Evolutionary conservation across 2,329 filamentous ascomycete genomes (phyloP).

Genomic region (Fusarium burgessii): DNA sequence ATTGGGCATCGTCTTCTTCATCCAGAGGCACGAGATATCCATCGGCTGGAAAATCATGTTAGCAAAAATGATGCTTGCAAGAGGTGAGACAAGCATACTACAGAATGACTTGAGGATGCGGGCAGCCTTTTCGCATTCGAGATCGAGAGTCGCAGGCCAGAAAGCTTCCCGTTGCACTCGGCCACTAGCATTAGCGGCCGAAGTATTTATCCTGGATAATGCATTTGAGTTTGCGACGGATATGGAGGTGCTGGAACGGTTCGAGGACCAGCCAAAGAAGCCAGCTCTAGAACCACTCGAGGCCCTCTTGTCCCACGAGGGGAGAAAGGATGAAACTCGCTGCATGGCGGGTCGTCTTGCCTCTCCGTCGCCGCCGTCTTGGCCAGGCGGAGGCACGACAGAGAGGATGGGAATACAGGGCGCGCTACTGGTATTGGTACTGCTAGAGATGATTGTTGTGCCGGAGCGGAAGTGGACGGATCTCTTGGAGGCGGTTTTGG

Average conservation of each 20-base stretch:
- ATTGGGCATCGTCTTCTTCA: slow-evolving; percentile 51
- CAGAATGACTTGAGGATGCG: slow-evolving; percentile 92
- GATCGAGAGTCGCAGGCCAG: slow-evolving; percentile 87
- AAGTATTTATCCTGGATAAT: slow-evolving; percentile 52
- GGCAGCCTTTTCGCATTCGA: slow-evolving; percentile 91
- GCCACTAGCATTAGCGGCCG: slow-evolving; percentile 49
- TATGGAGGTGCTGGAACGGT: slow-evolving; percentile 59
- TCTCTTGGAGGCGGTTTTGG: slow-evolving; percentile 26
- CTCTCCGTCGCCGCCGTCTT: slow-evolving; percentile 52
- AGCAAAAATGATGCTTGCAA: slow-evolving; percentile 31
- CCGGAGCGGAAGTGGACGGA: slow-evolving; percentile 33
- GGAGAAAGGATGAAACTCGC: slow-evolving; percentile 58
- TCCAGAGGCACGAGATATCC: slow-evolving; percentile 65
- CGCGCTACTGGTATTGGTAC: slow-evolving; percentile 50
- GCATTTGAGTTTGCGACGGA: slow-evolving; percentile 37
- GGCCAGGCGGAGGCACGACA: slow-evolving; percentile 50
- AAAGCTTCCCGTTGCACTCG: slow-evolving; percentile 72
- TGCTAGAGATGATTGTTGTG: slow-evolving; percentile 27
- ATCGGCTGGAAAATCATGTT: slow-evolving; percentile 57
- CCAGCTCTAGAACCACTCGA: slow-evolving; percentile 47
- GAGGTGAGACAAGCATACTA: slow-evolving; percentile 62
- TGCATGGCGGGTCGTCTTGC: slow-evolving; percentile 55
- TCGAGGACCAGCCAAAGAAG: slow-evolving; percentile 59
- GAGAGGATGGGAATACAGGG: slow-evolving; percentile 45
- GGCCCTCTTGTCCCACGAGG: slow-evolving; percentile 60